These are phyloP conservation scores for Hydrangea macrophylla DNA, from an alignment of 148 eudicot species.

Conservation along the genomic window DNA sequence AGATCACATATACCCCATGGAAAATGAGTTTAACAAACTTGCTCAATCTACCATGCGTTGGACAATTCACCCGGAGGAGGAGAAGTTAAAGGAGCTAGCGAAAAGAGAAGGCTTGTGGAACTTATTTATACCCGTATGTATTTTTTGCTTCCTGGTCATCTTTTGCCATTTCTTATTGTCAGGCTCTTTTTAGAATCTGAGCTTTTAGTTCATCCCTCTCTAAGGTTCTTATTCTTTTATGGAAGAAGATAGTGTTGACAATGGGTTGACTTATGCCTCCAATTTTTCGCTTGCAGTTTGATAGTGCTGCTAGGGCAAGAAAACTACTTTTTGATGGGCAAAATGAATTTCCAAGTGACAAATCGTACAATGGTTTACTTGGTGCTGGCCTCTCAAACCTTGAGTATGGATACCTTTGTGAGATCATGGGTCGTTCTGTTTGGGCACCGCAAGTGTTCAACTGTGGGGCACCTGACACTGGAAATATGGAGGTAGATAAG, in stretches of 20 bases:
- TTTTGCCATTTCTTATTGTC: background rate
- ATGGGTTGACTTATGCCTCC: conserved; percentile 5
- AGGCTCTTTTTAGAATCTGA: conserved; percentile 2
- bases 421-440: conserved; percentile 91
- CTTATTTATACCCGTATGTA: conserved; percentile 81
- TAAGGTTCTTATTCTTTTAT: background rate
- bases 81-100: conserved; percentile 81
- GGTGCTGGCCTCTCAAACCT: conserved; percentile 94
- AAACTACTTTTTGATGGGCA: conserved; percentile 55
- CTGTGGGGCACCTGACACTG: conserved; percentile 99
- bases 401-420: conserved; percentile 96
- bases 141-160: background rate
- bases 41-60: conserved; percentile 73
- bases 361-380: conserved; percentile 31
- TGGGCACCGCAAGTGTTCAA: conserved; percentile 99
- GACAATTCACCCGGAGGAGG: conserved; percentile 87
- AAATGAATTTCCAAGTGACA: conserved; percentile 23
- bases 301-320: conserved; percentile 83
- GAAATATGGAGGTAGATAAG: conserved; percentile 90
- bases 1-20: conserved; percentile 80
- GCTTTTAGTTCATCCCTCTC: background rate
- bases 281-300: conserved; percentile 50
- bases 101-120: conserved; percentile 93
- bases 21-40: conserved; percentile 67
- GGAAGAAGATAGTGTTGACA: background rate